Percentiles rank a stretch among this genome's conserved stretches.
Evolutionary conservation across 2,329 filamentous ascomycete genomes (phyloP).

Genomic region (Penicillium sp.): DNA sequence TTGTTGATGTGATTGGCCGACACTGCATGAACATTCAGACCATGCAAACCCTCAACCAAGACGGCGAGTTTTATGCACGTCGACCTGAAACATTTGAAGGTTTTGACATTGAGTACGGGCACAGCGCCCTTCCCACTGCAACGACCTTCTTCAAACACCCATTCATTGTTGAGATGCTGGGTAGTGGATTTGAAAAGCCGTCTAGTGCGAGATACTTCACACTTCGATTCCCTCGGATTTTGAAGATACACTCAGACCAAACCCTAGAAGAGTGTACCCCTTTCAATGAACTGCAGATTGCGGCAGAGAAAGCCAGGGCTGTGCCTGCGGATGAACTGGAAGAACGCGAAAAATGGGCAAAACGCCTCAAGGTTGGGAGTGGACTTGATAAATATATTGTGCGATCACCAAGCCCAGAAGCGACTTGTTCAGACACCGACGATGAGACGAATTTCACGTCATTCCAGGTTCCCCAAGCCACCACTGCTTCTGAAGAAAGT

Average conservation of each 20-base stretch:
- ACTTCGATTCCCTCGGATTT: conserved; percentile 71
- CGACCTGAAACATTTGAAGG: conserved; percentile 29
- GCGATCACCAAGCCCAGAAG: conserved; percentile 25
- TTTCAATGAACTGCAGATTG: conserved; percentile 66
- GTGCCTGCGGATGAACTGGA: conserved; percentile 54
- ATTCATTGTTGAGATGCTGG: conserved; percentile 75
- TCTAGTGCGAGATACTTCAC: conserved; percentile 69
- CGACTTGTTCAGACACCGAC: conserved; percentile 19
- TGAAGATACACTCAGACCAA: conserved; percentile 75
- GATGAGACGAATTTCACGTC: background rate
- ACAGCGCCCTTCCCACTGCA: conserved; percentile 35
- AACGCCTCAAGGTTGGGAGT: conserved; percentile 58
- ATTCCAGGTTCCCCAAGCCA: background rate
- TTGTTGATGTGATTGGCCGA: conserved; percentile 62
- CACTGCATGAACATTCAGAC: conserved; percentile 51
- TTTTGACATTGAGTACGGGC: conserved; percentile 50
- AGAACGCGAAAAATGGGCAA: conserved; percentile 61
- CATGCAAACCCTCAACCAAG: conserved; percentile 51
- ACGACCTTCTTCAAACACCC: conserved; percentile 63
- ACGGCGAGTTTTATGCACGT: conserved; percentile 49
- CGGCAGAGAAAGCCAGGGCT: conserved; percentile 59
- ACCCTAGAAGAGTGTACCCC: conserved; percentile 66
- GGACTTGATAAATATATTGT: conserved; percentile 24
- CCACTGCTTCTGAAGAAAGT: background rate
- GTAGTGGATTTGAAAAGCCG: conserved; percentile 73